Base-by-base conservation (phyloP, 1,139 yeast genomes). In the Blastobotrys apis region DNA sequence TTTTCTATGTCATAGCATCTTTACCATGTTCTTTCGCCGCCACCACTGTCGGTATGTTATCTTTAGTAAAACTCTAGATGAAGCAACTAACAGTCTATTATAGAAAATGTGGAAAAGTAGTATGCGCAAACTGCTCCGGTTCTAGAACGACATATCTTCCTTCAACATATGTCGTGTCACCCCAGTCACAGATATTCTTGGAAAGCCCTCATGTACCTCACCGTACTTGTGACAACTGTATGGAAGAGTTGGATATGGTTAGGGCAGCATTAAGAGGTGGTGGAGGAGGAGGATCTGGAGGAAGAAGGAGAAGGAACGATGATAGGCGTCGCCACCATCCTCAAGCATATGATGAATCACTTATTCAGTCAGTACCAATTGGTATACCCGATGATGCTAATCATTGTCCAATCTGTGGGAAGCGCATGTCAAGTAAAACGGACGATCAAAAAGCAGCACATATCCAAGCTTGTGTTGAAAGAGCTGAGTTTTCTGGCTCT, bases 31-130 rank as follows among this genome's bases (percentile, higher is more conserved):
- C 60, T 77, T 73, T 59, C 74, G 98, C 47, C 76, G 94, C 51
- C 98, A 94, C 65, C 98, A 92, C 65, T 92, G 99, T 63, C 72
- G 94, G 59, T 52, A 62, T 64, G 59, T 68, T 6, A 8, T 32
- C 22, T 6, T 6, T 29, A 13, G 13, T 6, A 29, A 29, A 29
- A 12, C 12, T 9, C 27, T 25, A 25, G 12, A 10, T 31, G 6
- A 16, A 6, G 9, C 6, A 15, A 12, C 33, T n/a, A 33, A 19
- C 37, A 12, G n/a, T n/a, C 27, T 6, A 23, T 6, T 6, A 23
- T 3, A 37, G 80, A 47, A 77, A 81, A 61, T 84, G 96, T 71
- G 92, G 96, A 33, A 64, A 78, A 44, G 81, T 85, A 4, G 84
- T 81, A 22, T 84, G 96, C 66, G 80, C 79, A 35, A 55, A 67